Evolutionary conservation across 2,329 filamentous ascomycete species (phyloP).

Genomic region (Exophiala spinifera): DNA sequence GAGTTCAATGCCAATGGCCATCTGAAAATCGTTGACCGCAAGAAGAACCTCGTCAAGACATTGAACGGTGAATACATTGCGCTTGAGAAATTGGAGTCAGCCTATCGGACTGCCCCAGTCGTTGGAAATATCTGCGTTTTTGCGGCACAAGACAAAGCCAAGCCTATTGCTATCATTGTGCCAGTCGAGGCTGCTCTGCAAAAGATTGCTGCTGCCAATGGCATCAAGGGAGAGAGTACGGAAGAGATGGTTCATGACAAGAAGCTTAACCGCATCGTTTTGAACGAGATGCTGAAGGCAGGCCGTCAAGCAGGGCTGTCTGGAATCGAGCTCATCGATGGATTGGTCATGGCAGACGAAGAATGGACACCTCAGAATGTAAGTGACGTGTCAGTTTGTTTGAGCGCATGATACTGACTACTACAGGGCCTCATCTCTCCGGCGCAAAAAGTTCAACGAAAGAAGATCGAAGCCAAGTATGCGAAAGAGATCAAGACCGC

Average conservation of each 20-base stretch:
- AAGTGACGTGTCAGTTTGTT: slow-evolving; percentile 25
- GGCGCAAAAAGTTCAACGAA: slow-evolving; percentile 70
- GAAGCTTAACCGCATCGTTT: slow-evolving; percentile 62
- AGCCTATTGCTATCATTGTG: slow-evolving; percentile 78
- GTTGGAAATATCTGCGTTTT: slow-evolving; percentile 87
- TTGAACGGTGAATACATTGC: slow-evolving; percentile 95
- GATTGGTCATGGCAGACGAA: slow-evolving; percentile 75
- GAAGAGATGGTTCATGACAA: slow-evolving; percentile 67
- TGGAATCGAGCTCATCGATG: slow-evolving; percentile 70
- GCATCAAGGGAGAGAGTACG: slow-evolving; percentile 61
- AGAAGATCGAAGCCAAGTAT: slow-evolving; percentile 62
- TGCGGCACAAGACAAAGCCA: slow-evolving; percentile 69
- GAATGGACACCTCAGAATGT: slow-evolving; percentile 86
- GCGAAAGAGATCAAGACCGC: slow-evolving; percentile 60
- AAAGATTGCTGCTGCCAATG: slow-evolving; percentile 54
- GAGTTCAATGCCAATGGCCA: slow-evolving; percentile 80
- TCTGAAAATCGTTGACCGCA: slow-evolving; percentile 84
- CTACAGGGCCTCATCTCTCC: slow-evolving; percentile 62
- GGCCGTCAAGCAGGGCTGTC: slow-evolving; percentile 65
- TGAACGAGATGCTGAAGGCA: slow-evolving; percentile 66
- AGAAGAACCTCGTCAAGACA: slow-evolving; percentile 98
- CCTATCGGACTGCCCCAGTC: slow-evolving; percentile 76
- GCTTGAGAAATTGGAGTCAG: slow-evolving; percentile 88
- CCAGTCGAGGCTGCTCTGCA: slow-evolving; percentile 56
- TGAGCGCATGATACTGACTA: slow-evolving; percentile 3